These are phyloP conservation scores for Pyrenophora tritici-repentis DNA, from an alignment of 2,329 filamentous ascomycete genomes.

Conservation along the genomic window DNA sequence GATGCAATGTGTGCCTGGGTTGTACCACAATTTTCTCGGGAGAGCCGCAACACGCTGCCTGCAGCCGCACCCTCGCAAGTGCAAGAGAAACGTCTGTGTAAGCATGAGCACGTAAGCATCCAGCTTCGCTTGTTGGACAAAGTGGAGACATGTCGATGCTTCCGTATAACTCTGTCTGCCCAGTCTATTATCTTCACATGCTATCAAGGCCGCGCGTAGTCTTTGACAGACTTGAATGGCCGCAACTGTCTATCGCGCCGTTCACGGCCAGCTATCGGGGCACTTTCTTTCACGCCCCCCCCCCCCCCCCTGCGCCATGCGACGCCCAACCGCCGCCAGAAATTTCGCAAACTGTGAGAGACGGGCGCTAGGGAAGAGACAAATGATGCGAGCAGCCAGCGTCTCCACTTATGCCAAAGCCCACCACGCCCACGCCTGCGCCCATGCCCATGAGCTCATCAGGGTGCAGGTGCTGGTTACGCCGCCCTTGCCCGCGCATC, in stretches of 20 bases:
- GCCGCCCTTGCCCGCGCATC: conserved; percentile 32
- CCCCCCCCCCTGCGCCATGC: conserved; percentile 3
- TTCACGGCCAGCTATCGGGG: conserved; percentile 32
- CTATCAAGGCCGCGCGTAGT: not conserved
- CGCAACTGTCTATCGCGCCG: conserved; percentile 22
- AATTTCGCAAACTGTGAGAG: conserved; percentile 10
- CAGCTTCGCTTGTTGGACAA: not conserved
- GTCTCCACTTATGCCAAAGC: conserved; percentile 9
- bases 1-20: conserved; percentile 5
- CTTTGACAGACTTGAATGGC: not conserved
- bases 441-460: conserved; percentile 19
- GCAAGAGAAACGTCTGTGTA: too few relatives aligned
- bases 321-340: conserved; percentile 12
- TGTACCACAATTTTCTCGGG: conserved; percentile 5
- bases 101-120: too few relatives aligned
- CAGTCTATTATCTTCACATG: not conserved
- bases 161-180: not conserved
- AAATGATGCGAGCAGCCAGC: conserved; percentile 17
- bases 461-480: conserved; percentile 13
- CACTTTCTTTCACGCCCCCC: conserved; percentile 28
- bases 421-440: not conserved
- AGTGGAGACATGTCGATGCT: not conserved
- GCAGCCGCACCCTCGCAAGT: too few relatives aligned
- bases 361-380: conserved; percentile 12
- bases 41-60: conserved; percentile 4